These are phyloP conservation scores for Lagenaria siceraria DNA, from an alignment of 306 rosid species.

Conservation along the genomic window DNA sequence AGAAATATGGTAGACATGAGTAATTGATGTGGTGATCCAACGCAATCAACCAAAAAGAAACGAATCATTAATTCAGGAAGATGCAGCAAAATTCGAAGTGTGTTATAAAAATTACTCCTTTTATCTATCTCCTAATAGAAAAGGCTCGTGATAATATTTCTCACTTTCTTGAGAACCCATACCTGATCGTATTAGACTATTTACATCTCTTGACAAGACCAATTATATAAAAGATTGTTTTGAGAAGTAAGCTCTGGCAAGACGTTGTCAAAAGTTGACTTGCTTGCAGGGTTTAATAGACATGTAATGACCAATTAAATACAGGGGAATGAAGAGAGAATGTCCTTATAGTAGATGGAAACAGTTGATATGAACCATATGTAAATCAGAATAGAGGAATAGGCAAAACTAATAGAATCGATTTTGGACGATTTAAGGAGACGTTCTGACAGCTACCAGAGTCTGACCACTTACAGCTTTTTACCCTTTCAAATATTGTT, in stretches of 20 bases:
- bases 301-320: too few species aligned
- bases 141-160: not conserved
- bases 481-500: not conserved
- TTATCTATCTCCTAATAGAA: not conserved
- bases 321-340: not conserved
- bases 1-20: not conserved
- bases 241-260: not conserved
- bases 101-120: not conserved
- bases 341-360: not conserved
- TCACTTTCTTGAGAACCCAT: not conserved
- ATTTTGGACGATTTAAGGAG: not conserved
- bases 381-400: not conserved
- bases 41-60: not conserved
- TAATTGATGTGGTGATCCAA: not conserved
- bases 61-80: not conserved
- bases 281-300: not conserved
- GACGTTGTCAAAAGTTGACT: not conserved
- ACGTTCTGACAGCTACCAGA: not conserved
- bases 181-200: not conserved
- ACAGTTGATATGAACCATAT: not conserved
- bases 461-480: not conserved
- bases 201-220: not conserved
- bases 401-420: not conserved
- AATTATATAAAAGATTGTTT: not conserved
- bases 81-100: not conserved